Percentiles rank a stretch among this genome's conserved stretches.
These are phyloP conservation scores for Suhomyces taliae DNA, from an alignment of 1,139 yeast species.

Conservation along the genomic window DNA sequence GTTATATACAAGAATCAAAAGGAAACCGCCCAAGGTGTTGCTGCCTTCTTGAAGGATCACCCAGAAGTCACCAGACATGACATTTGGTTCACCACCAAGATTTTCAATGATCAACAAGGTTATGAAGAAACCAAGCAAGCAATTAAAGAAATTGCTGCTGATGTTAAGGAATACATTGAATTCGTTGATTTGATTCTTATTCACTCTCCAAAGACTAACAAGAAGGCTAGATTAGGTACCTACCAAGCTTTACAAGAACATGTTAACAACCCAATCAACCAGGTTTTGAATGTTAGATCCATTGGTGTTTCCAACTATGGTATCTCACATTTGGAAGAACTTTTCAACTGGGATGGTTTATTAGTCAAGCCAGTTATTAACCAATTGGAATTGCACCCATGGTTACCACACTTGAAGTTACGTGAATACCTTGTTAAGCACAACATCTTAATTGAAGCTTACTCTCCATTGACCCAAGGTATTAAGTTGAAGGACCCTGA, in stretches of 20 bases:
- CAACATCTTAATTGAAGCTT: constrained; percentile 61
- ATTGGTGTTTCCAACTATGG: constrained; percentile 49
- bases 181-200: constrained; percentile 48
- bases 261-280: constrained; percentile 28
- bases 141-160: constrained; percentile 18
- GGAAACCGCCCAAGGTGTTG: constrained; percentile 31
- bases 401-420: constrained; percentile 42
- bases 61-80: constrained; percentile 33
- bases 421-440: constrained; percentile 37
- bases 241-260: constrained; percentile 45
- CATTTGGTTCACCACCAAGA: constrained; percentile 37
- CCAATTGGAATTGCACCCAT: constrained; percentile 50
- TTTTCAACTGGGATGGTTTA: constrained; percentile 35
- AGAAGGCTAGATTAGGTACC: constrained; percentile 34
- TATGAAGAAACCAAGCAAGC: constrained; percentile 23
- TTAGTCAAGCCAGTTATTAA: constrained; percentile 41
- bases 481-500: constrained; percentile 52
- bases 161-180: constrained; percentile 37
- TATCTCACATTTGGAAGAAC: constrained; percentile 34
- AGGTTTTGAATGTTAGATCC: constrained; percentile 30
- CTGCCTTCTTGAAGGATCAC: constrained; percentile 44
- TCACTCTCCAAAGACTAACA: constrained; percentile 35
- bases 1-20: constrained; percentile 21
- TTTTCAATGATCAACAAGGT: constrained; percentile 21
- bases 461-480: constrained; percentile 69